Evolutionary conservation across 2,329 filamentous ascomycete genomes (phyloP), one percentile per base, ranked within the genome.

Genomic region (Beauveria caledonica): DNA sequence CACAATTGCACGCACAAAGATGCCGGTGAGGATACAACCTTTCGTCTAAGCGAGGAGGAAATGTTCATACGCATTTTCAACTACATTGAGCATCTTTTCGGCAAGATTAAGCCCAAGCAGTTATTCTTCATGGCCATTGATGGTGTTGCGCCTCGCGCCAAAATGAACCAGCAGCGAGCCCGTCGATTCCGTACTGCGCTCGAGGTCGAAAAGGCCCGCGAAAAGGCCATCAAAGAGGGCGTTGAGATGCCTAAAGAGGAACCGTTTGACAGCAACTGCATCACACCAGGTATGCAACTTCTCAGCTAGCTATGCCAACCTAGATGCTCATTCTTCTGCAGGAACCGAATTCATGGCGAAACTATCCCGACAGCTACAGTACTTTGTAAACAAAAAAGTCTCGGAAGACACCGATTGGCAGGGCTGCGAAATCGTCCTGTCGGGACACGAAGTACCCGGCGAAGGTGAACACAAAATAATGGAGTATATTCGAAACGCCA

Each of bases 11-110:
- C 94, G 60, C 94, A 99, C 77, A 96, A 94, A 71, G 93, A 99
- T 76, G 88, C 90, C 25, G 76, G 76, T 59, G 92, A 95, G 71
- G 92, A 93, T 71, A 86, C 92, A 4, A 91, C 90, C 1, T 95
- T 95, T 70, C 91, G 94, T 60, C 87, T 97, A 76, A 93, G 88
- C 61, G 95, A 99, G 74, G 93, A 99, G 73, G 90, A 97, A 75
- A 99, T 99, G 94, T 99, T 99, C 72, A 97, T 99, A 67, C 89
- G 92, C 62, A 99, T 99, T 69, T 99, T 99, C 84, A 97, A 97
- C 77, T 99, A 99, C 74, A 99, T 99, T 66, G 94, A 99, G 75
- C 94, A 99, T 77, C 77, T 99, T 58, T 99, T 96, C 74, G 92
- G 93, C 68, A 99, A 97, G 76, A 99, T 99, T 72, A 97, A 97